Evolutionary conservation across 495 filamentous ascomycete genomes (phyloP), one percentile per base, ranked within the genome.

Genomic region (Penicillium antarcticum): DNA sequence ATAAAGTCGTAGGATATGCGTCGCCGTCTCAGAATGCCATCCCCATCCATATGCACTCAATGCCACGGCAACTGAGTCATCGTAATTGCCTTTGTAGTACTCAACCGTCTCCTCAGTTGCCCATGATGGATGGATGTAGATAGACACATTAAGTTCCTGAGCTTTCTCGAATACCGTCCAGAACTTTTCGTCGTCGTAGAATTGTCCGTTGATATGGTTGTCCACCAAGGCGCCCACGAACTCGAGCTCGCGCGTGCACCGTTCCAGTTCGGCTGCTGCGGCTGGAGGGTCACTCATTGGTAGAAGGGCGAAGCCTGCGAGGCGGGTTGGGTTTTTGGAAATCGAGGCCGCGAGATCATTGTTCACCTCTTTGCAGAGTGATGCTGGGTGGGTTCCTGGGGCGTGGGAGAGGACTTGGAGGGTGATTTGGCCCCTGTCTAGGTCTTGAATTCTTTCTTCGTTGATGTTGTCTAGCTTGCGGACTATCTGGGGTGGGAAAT

Each of bases 201-300:
- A 75, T n/a, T 53, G 53, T 26, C 77, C 76, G 24, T 76, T 65
- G 8, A 61, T 60, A 55, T 83, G 76, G 49, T 77, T 78, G 45
- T 82, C 79, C 1, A 86, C 68, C 42, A 86, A 51, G 1, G 81
- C 81, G 5, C 82, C 83, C 0, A 84, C 69, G 48, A 84, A 82
- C 5, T 69, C 62, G 2, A 74, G 59, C 31, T 76, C 55, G 5
- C 63, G 60, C 9, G 81, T 68, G 23, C 66, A 72, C 0, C 79
- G 73, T 32, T 66, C 65, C 23, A 82, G 68, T 58, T 82, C 83
- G 2, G 44, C 51, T 2, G 74, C 78, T 1, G 75, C 77, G 5
- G 70, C 69, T 0, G 53, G 37, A 0, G 79, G 75, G 1, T 77
- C 51, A 9, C 45, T 48, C 73, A 81, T 78, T 0, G 81, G 76